phyloP scores from a whole-genome alignment of 2,329 filamentous ascomycete species.

The Chaetomium globosum region DNA sequence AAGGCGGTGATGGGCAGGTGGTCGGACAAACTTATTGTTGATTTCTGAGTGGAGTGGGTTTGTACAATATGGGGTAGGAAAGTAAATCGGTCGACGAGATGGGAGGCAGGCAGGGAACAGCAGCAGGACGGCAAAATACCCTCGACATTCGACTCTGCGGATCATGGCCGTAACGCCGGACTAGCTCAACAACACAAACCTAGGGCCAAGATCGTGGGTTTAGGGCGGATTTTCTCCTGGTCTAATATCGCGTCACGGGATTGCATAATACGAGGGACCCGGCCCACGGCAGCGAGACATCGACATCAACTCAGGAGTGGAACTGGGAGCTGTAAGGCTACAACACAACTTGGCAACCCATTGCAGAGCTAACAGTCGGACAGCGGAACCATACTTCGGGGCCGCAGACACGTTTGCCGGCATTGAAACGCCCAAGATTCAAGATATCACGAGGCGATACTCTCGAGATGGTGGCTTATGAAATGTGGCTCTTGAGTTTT shows the following conservation, averaged over 20 bases:
- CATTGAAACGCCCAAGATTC: background rate
- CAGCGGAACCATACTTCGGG: background rate
- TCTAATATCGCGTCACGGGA: background rate
- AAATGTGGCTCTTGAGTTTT: too few relatives aligned
- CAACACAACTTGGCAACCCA: background rate
- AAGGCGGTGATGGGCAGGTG: slow-evolving; percentile 43
- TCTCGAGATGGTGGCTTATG: background rate
- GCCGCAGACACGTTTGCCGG: background rate
- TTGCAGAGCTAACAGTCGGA: slow-evolving; percentile 16
- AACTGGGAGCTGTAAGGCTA: slow-evolving; percentile 14
- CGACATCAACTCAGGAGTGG: background rate
- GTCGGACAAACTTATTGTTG: background rate
- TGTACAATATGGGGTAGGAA: background rate
- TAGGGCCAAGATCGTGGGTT: background rate
- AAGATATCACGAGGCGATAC: background rate
- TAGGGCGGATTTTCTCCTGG: background rate
- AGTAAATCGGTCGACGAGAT: background rate
- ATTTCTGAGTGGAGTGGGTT: background rate
- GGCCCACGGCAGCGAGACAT: background rate
- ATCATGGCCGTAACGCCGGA: background rate
- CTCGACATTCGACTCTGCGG: background rate
- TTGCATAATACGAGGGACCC: too few relatives aligned
- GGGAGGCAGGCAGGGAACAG: background rate
- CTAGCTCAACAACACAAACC: background rate
- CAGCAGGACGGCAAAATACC: background rate